Percentiles rank a stretch among this genome's conserved stretches.
Evolutionary conservation across 352 stramenopile genomes (phyloP).

Genomic region (Thalassiosira hispida): DNA sequence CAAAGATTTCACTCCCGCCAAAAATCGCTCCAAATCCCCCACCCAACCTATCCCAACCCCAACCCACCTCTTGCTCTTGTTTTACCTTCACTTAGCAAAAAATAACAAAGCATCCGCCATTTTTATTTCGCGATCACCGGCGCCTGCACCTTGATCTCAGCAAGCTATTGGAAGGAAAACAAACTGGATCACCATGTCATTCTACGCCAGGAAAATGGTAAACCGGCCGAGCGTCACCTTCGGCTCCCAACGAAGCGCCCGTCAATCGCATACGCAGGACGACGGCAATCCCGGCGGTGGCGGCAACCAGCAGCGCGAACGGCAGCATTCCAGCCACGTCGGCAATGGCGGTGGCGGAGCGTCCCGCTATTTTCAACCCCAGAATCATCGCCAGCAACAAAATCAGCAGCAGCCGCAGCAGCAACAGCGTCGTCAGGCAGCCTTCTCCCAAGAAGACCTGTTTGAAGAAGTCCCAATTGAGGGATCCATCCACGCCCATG

Average conservation of each 20-base stretch:
- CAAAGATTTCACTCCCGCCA: too few relatives aligned
- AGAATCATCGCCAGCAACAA: background rate
- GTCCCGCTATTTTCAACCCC: slow-evolving; percentile 5
- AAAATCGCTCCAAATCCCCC: too few relatives aligned
- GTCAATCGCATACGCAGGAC: background rate
- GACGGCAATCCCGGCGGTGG: background rate
- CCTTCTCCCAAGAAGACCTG: background rate
- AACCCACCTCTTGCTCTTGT: too few relatives aligned
- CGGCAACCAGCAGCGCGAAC: too few relatives aligned
- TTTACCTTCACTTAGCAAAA: too few relatives aligned
- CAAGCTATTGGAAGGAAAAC: background rate
- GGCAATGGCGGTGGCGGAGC: background rate
- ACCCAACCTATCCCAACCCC: too few relatives aligned
- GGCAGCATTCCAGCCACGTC: too few relatives aligned
- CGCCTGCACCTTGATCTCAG: background rate
- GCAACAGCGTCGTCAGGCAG: slow-evolving; percentile 1
- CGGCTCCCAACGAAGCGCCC: slow-evolving; percentile 9
- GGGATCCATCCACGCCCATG: slow-evolving; percentile 29
- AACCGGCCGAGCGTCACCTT: slow-evolving; percentile 21
- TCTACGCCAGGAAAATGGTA: slow-evolving; percentile 4
- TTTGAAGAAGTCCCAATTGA: slow-evolving; percentile 12
- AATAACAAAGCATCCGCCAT: background rate
- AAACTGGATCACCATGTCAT: slow-evolving; percentile 6
- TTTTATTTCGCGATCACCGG: background rate
- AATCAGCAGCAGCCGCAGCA: background rate